Evolutionary conservation across 345 rosid genomes (phyloP).

Genomic region (Citropsis articulata): DNA sequence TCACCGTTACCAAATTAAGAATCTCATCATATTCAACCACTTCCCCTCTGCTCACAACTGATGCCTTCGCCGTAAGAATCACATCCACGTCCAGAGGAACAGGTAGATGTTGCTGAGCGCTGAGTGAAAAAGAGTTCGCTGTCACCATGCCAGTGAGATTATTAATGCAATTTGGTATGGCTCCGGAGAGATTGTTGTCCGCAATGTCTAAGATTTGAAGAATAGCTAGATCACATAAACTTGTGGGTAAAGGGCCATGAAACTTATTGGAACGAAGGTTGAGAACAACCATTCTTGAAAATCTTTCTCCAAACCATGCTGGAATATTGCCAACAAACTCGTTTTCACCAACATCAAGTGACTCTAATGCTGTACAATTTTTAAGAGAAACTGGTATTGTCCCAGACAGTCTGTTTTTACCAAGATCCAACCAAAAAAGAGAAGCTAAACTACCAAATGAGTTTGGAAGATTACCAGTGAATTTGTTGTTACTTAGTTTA

Average conservation of each 20-base stretch:
- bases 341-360: too few relatives aligned
- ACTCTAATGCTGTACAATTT: too few relatives aligned
- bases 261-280: background rate
- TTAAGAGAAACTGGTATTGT: too few relatives aligned
- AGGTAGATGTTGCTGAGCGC: background rate
- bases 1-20: background rate
- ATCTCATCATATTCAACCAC: background rate
- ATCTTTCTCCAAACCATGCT: too few relatives aligned
- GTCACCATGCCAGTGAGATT: background rate
- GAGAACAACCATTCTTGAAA: background rate
- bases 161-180: slow-evolving; percentile 13
- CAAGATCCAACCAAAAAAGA: too few relatives aligned
- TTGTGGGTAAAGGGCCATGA: background rate
- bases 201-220: slow-evolving; percentile 14
- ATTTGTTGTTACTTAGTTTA: too few relatives aligned
- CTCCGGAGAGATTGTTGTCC: slow-evolving; percentile 2
- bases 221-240: background rate
- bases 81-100: background rate
- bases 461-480: too few relatives aligned
- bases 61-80: background rate
- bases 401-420: too few relatives aligned
- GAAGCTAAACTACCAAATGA: too few relatives aligned
- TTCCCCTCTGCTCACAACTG: background rate
- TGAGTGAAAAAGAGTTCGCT: background rate
- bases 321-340: too few relatives aligned